Percentiles rank a stretch among this genome's conserved stretches.
Evolutionary conservation across 306 rosid genomes (phyloP).

Genomic region (Cajanus cajan): DNA sequence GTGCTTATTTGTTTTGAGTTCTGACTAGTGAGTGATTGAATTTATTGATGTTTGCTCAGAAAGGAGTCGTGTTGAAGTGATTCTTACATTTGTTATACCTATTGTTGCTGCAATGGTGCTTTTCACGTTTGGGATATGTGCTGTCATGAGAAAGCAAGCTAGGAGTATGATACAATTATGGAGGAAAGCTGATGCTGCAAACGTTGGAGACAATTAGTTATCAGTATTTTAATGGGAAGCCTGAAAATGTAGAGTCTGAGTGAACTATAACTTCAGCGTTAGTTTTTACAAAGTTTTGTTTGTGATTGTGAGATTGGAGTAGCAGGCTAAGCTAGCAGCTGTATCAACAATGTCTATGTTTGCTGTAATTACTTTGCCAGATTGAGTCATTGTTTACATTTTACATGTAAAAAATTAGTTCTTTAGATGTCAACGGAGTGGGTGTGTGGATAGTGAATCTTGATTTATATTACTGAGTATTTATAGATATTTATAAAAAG

Average conservation of each 20-base stretch:
- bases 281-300: neutral
- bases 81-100: conserved; percentile 43
- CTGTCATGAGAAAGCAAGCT: conserved; percentile 35
- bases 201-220: neutral
- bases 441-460: no score
- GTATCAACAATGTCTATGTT: neutral
- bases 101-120: conserved; percentile 34
- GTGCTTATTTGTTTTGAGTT: neutral
- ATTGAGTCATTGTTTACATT: neutral
- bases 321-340: no score
- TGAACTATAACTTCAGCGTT: neutral
- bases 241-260: no score
- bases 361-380: neutral
- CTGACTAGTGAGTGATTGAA: neutral
- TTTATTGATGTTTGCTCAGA: conserved; percentile 20
- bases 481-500: neutral
- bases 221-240: neutral
- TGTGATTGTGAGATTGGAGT: no score
- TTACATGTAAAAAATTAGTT: no score
- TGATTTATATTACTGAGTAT: neutral
- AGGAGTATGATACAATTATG: neutral
- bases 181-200: conserved; percentile 31
- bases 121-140: conserved; percentile 38
- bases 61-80: conserved; percentile 25
- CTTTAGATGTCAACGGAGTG: no score